Evolutionary conservation across 106 monocot genomes (phyloP).

Genomic region (Triglochin maritima): DNA sequence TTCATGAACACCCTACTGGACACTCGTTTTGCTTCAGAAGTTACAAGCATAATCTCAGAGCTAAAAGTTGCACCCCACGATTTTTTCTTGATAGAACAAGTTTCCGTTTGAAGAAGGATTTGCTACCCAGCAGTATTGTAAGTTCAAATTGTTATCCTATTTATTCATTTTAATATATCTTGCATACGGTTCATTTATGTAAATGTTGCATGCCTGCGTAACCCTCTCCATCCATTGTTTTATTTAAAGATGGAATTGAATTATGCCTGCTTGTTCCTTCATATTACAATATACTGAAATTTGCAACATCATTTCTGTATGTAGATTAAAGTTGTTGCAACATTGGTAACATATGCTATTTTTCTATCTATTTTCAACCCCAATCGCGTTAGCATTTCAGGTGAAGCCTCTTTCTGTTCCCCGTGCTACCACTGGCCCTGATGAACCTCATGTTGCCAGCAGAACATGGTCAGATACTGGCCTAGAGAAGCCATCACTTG

Average conservation of each 20-base stretch:
- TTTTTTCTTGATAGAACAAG: conserved; percentile 27
- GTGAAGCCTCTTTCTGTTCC: conserved; percentile 26
- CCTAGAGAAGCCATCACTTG: conserved; percentile 40
- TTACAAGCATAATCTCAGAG: background rate
- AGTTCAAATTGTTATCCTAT: conserved; percentile 6
- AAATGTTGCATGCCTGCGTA: background rate
- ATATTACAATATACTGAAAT: too few relatives aligned
- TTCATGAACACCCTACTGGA: too few relatives aligned
- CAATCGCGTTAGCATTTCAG: conserved; percentile 21
- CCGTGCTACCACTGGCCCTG: conserved; percentile 64
- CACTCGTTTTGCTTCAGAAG: too few relatives aligned
- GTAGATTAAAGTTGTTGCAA: too few relatives aligned
- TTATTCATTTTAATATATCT: background rate
- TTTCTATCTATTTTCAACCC: too few relatives aligned
- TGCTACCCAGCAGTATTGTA: conserved; percentile 29
- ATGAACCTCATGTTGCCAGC: conserved; percentile 94
- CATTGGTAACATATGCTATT: too few relatives aligned
- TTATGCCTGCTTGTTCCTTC: too few relatives aligned
- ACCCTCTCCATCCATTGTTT: background rate
- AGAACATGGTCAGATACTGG: conserved; percentile 55
- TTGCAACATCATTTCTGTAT: too few relatives aligned
- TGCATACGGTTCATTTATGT: background rate
- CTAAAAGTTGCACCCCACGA: conserved; percentile 7
- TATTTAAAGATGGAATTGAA: background rate
- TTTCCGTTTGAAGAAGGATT: conserved; percentile 14